Evolutionary conservation across 164 flowering plant genomes (phyloP), one percentile per base, ranked within the genome.

Genomic region (Brasenia schreberi): DNA sequence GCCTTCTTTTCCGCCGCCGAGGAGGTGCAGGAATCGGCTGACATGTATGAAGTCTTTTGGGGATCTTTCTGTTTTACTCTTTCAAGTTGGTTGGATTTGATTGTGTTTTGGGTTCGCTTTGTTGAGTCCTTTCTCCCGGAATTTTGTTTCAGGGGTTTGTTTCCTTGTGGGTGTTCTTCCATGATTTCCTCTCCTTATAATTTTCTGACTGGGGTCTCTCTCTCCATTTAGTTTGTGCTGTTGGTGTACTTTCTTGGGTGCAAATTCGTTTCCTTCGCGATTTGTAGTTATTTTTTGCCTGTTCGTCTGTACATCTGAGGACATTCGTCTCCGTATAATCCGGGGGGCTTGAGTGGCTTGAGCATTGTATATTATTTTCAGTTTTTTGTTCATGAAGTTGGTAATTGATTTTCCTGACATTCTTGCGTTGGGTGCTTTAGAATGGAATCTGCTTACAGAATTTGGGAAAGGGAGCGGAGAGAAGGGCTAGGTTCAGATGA

Each of bases 11-110:
- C 94, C 23, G 94, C 90, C 3, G 97, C 96, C 5, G 97, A 92
- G 80, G 92, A 86, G 73, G 92, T 92, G 60, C 96, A 92, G 73
- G 83, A 85, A 73, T 92, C 98, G 10, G 86, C 95, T 10, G 98
- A 92, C 66, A 72, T 78, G 98, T 92, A 83, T 60, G 85, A 33
- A 78, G 42, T 66, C 12, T 14, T 49, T 49, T 9, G 33, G 12
- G 63, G n/a, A 12, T 18, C 63, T 23, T n/a, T 18, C 0, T 5
- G 17, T 0, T 6, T 19, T 63, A 6, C 65, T 43, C 5, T 42
- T 14, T 19, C 18, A 16, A 2, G 3, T 23, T 12, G 17, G 42
- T 65, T 59, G 16, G n/a, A 14, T 5, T 0, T 33, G n/a, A 2
- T 42, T 17, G 43, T 3, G 18, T 42, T 68, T 33, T 17, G 7